phyloP scores from a whole-genome alignment of 1,284 basidiomycete genomes.

The Lignosus rhinocerotis region DNA sequence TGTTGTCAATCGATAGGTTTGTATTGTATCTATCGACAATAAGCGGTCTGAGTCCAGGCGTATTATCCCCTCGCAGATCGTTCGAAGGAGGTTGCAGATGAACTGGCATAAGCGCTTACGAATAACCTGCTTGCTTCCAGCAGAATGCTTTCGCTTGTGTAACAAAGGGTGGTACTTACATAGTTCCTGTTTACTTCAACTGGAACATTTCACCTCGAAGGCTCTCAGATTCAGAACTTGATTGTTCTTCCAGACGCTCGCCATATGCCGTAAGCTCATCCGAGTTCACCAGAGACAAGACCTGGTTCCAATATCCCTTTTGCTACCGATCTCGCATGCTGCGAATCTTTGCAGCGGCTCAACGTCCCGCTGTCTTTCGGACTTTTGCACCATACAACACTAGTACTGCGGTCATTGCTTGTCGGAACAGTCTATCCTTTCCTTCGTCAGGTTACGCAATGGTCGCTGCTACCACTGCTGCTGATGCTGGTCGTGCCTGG shows the following conservation, averaged over 20 bases:
- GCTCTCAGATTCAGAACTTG: not conserved
- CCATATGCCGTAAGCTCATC: conserved; percentile 10
- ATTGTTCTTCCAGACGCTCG: conserved; percentile 2
- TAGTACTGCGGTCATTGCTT: not conserved
- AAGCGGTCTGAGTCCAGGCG: no score
- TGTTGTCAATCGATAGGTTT: conserved; percentile 20
- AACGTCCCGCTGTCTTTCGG: conserved; percentile 10
- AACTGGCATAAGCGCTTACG: no score
- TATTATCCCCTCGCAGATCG: no score
- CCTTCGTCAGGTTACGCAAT: conserved; percentile 14
- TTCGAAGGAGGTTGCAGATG: no score
- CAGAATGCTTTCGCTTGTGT: no score
- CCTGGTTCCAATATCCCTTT: conserved; percentile 11
- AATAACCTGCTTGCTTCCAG: no score
- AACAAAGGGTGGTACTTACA: no score
- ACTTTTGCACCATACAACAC: not conserved
- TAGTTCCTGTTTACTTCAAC: not conserved
- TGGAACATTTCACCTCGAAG: no score
- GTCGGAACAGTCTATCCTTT: conserved; percentile 2
- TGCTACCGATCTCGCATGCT: conserved; percentile 17
- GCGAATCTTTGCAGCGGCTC: conserved; percentile 17
- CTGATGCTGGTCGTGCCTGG: conserved; percentile 27
- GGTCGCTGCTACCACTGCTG: conserved; percentile 13
- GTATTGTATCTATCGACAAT: not conserved
- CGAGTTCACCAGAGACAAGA: not conserved